Evolutionary conservation across 2,329 filamentous ascomycete genomes (phyloP).

Genomic region (Orbilia javanica): DNA sequence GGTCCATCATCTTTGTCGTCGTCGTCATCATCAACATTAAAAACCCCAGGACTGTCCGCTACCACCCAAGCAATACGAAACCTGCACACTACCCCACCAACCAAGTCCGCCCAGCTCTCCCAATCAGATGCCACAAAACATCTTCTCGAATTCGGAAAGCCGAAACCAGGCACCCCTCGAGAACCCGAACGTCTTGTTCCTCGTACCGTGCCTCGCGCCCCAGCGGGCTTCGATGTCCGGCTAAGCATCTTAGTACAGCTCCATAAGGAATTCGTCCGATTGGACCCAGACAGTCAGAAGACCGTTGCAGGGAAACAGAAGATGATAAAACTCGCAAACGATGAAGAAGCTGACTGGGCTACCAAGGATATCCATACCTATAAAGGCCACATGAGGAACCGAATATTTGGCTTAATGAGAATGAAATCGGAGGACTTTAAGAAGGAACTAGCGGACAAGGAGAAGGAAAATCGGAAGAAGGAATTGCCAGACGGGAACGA

Average conservation of each 20-base stretch:
- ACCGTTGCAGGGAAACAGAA: conserved; percentile 70
- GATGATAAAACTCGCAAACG: conserved; percentile 76
- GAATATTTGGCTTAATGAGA: conserved; percentile 79
- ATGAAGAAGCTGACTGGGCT: conserved; percentile 83
- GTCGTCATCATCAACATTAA: not conserved
- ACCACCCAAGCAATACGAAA: not conserved
- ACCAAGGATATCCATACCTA: conserved; percentile 79
- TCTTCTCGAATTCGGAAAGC: conserved; percentile 23
- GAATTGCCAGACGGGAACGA: conserved; percentile 21
- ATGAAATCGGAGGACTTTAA: conserved; percentile 81
- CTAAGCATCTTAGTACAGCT: conserved; percentile 31
- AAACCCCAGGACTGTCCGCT: not conserved
- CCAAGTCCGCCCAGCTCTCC: not conserved
- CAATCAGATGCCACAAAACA: conserved; percentile 25
- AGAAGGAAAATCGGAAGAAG: conserved; percentile 61
- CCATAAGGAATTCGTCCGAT: conserved; percentile 74
- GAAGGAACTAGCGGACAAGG: conserved; percentile 69
- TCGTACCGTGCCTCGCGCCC: conserved; percentile 22
- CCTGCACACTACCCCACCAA: not conserved
- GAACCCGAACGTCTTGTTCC: conserved; percentile 41
- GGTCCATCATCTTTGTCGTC: conserved; percentile 15
- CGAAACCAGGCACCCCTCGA: conserved; percentile 13
- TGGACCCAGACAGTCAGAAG: conserved; percentile 74
- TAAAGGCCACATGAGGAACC: conserved; percentile 83
- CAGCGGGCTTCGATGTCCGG: conserved; percentile 19